These are phyloP conservation scores for Pichia sp. DNA, from an alignment of 1,139 yeast genomes.

Conservation along the genomic window DNA sequence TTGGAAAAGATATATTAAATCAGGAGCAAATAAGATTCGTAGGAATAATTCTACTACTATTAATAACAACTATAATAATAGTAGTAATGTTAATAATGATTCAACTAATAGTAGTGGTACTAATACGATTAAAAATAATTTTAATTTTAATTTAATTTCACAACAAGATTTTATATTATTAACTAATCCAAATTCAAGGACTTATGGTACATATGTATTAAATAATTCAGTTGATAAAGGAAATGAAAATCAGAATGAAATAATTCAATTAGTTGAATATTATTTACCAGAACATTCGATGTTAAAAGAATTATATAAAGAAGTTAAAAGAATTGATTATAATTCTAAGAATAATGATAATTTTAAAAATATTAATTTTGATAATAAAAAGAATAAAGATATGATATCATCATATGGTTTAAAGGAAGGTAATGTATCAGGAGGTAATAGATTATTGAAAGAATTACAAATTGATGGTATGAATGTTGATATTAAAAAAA, in stretches of 20 bases:
- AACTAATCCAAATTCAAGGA: slow-evolving; percentile 25
- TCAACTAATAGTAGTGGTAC: neutral
- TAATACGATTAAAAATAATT: neutral
- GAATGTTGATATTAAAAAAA: slow-evolving; percentile 10
- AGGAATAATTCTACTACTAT: neutral
- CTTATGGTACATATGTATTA: slow-evolving; percentile 22
- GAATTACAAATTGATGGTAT: slow-evolving; percentile 15
- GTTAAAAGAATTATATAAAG: slow-evolving; percentile 10
- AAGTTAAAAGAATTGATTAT: slow-evolving; percentile 8
- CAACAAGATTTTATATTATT: slow-evolving; percentile 14
- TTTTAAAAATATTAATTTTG: slow-evolving; percentile 12
- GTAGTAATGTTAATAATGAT: neutral
- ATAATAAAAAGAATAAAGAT: slow-evolving; percentile 9
- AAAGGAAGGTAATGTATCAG: slow-evolving; percentile 4
- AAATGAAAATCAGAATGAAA: slow-evolving; percentile 19
- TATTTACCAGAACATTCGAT: slow-evolving; percentile 15
- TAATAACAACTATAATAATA: neutral
- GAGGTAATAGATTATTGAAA: slow-evolving; percentile 9
- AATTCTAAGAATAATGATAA: slow-evolving; percentile 4
- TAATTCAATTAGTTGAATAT: slow-evolving; percentile 14
- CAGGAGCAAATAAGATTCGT: neutral
- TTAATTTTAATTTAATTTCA: slow-evolving; percentile 4
- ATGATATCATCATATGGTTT: slow-evolving; percentile 10
- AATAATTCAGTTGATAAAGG: slow-evolving; percentile 21
- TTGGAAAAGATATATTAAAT: slow-evolving; percentile 13